Percentiles rank a stretch among this genome's conserved stretches.
Evolutionary conservation across 2,329 filamentous ascomycete genomes (phyloP).

Genomic region (Diaporthe sp.): DNA sequence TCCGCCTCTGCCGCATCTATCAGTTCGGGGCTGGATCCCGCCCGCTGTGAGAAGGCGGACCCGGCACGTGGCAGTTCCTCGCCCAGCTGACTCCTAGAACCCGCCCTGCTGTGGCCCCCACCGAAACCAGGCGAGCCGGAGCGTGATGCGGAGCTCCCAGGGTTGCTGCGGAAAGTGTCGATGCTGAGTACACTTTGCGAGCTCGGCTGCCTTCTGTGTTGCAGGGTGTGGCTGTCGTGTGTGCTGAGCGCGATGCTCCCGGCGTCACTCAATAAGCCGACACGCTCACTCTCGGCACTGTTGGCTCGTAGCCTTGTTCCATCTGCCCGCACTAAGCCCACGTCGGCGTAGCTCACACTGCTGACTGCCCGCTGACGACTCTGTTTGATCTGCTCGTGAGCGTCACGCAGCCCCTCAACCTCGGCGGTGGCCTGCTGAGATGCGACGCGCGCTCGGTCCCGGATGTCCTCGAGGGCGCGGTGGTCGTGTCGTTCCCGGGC

Average conservation of each 20-base stretch:
- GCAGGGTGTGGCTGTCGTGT: constrained; percentile 40
- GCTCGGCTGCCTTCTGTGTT: constrained; percentile 61
- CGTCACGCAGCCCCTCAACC: constrained; percentile 70
- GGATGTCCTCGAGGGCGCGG: constrained; percentile 76
- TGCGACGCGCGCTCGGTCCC: constrained; percentile 65
- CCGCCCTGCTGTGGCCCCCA: constrained; percentile 52
- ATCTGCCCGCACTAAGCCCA: constrained; percentile 83
- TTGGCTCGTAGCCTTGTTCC: constrained; percentile 81
- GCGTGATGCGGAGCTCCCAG: constrained; percentile 29
- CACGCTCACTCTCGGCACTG: constrained; percentile 78
- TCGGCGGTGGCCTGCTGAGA: constrained; percentile 62
- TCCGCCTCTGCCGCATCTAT: constrained; percentile 60
- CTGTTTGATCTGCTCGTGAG: constrained; percentile 68
- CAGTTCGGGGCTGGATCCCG: constrained; percentile 66
- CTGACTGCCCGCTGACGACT: constrained; percentile 77
- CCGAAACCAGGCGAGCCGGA: constrained; percentile 41
- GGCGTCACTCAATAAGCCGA: constrained; percentile 78
- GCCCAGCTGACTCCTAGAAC: constrained; percentile 51
- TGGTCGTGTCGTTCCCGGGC: constrained; percentile 79
- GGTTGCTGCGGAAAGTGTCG: constrained; percentile 49
- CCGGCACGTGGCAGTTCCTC: constrained; percentile 43
- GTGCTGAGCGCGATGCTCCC: constrained; percentile 67
- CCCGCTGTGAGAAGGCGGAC: constrained; percentile 50
- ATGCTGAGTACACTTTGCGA: constrained; percentile 69
- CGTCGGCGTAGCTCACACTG: constrained; percentile 80